Base-by-base conservation (phyloP, 345 rosid genomes). In the Cardamine occulta region DNA sequence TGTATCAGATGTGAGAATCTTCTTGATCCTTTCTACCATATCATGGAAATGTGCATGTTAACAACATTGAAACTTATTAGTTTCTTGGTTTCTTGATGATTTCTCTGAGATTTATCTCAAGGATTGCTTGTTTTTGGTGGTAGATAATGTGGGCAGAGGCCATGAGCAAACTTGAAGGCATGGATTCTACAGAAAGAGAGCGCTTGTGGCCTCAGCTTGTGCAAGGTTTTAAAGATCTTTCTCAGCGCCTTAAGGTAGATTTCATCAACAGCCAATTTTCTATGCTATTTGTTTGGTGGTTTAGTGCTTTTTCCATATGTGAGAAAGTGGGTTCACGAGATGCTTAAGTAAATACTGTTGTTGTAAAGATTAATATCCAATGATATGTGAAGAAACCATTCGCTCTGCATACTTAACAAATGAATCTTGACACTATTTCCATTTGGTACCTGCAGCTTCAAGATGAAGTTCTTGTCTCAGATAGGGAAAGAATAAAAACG, bases 91-190 rank as follows among this genome's bases (percentile, higher is more conserved):
- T 13, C 0, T 51, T 0, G 6, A 34, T 31, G 37, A 4, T 32
- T 29, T 42, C 6, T 64, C 21, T 32, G 45, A 21, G 37, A 13
- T 47, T 9, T 24, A 32, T 79, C 48, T 77, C 77, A 82, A 81
- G 80, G 63, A 35, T 52, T 54, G 81, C 56, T 71, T 73, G 79
- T 66, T 83, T 83, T 80, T 73, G 44, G 77, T 85, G 80, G 71
- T 84, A 95, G 99, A 93, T 90, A 48, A 90, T 89, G 98, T 95
- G 97, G 98, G 94, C 89, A 6, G 99, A 95, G 85, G 94, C 98
- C 15, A 89, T 89, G 94, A 82, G 86, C 26, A 95, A 93, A 78
- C 86, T 95, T 59, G 98, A 93, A 83, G 97, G 98, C 34, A 93
- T 95, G 99, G 97, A 93, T 73, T 87, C 90, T 62, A 66, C 84